phyloP scores from a whole-genome alignment of 73 alveolate genomes.

The Tetrahymena elliotti region DNA sequence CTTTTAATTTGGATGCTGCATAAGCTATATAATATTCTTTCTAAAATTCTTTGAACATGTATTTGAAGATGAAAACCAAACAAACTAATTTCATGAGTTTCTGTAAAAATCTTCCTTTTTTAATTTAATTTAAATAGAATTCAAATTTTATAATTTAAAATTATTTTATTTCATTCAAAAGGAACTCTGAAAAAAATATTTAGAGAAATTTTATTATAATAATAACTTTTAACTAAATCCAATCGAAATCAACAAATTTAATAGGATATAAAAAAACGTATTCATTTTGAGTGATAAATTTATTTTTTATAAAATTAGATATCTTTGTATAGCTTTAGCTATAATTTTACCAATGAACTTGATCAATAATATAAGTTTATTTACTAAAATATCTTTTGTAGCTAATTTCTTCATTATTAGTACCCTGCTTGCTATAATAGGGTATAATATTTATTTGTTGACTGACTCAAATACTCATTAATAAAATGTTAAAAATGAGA shows the following conservation, averaged over 20 bases:
- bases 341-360: conserved; percentile 9
- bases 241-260: neutral
- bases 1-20: conserved; percentile 3
- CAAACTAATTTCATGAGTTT: neutral
- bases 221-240: too few species aligned
- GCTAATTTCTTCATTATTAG: conserved; percentile 1
- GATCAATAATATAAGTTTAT: conserved; percentile 10
- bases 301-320: neutral
- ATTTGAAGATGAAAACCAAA: neutral
- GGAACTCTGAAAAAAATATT: too few species aligned
- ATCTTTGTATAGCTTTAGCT: conserved; percentile 5
- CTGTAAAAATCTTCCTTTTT: neutral
- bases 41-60: conserved; percentile 20
- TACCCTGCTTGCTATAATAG: neutral
- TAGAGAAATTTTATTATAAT: too few species aligned
- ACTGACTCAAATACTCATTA: neutral
- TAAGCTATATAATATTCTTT: conserved; percentile 16
- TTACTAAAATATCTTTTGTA: conserved; percentile 12
- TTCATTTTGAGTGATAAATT: too few species aligned
- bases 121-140: neutral
- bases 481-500: neutral
- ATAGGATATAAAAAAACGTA: neutral
- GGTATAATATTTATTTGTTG: neutral
- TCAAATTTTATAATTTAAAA: neutral
- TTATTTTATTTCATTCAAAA: too few species aligned